Base-by-base conservation (phyloP, 441 rosid genomes). In the Bocquillonia castaneifolia region DNA sequence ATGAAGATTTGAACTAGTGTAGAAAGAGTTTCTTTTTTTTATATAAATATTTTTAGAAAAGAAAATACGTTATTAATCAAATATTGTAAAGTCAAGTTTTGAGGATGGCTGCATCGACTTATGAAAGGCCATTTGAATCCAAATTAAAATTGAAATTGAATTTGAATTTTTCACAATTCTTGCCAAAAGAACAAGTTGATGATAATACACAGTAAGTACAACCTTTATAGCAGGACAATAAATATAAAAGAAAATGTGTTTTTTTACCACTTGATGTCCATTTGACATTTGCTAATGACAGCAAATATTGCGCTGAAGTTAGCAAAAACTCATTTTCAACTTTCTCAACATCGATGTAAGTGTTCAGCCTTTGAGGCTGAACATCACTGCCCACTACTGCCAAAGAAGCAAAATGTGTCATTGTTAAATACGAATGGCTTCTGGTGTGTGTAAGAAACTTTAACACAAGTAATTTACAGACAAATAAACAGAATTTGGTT, bases 231-330 rank as follows among this genome's bases (percentile, higher is more conserved):
- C 26, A 26, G 59, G 63, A 64, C 61, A 45, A 68, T 3, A 65
- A 56, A 59, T 44, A 58, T n/a, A 34, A 15, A 37, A 60, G 12
- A 59, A 14, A 62, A 36, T 37, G 50, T 9, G 25, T 45, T 9
- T 6, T n/a, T 59, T 76, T 86, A 95, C 99, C 92, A 69, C 80
- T 81, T 77, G 76, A 82, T 52, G 79, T 86, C 92, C 95, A 89
- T 72, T 76, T 80, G 37, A 88, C 74, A 71, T 86, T 88, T 78
- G 83, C 83, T 70, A 87, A 78, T 57, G 85, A 89, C 71, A 95
- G 97, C 77, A 84, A 75, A 80, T 86, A 85, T 76, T 90, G 96
- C 36, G 96, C 98, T 6, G 95, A 85, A 52, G 97, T 88, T 51
- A 90, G 81, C 67, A 95, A 83, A 79, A 78, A 86, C 82, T 92